Evolutionary conservation across 1,284 basidiomycete genomes (phyloP).

Genomic region (Sporisorium exsertum): DNA sequence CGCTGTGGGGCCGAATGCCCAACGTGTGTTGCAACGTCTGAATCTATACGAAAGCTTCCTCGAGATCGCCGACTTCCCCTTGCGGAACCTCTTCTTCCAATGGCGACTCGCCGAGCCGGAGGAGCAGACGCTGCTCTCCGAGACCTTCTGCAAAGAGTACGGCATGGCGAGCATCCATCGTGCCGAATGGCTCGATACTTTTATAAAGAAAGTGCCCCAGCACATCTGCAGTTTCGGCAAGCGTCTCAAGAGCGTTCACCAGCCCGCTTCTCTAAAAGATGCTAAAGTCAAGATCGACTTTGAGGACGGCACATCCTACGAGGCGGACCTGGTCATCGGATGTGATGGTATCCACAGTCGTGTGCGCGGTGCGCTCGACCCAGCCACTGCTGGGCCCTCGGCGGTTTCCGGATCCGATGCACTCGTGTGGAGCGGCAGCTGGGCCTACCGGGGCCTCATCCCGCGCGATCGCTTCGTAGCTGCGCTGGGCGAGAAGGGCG

Average conservation of each 20-base stretch:
- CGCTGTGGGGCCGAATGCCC: constrained; percentile 31
- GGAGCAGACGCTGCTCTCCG: constrained; percentile 31
- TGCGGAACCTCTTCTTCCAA: constrained; percentile 53
- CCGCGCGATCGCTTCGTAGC: constrained; percentile 50
- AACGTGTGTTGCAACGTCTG: constrained; percentile 36
- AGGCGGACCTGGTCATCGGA: constrained; percentile 64
- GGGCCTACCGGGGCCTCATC: constrained; percentile 60
- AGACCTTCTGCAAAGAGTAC: constrained; percentile 44
- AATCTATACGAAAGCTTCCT: constrained; percentile 40
- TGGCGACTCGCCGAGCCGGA: constrained; percentile 44
- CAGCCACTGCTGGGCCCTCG: constrained; percentile 22
- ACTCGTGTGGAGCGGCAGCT: constrained; percentile 60
- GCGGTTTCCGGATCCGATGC: constrained; percentile 31
- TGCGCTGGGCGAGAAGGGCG: constrained; percentile 46
- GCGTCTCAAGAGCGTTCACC: constrained; percentile 24
- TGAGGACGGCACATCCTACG: constrained; percentile 36
- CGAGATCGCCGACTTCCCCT: constrained; percentile 36
- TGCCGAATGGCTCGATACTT: constrained; percentile 47
- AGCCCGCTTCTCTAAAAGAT: constrained; percentile 1
- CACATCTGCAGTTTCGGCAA: constrained; percentile 50
- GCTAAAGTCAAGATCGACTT: constrained; percentile 29
- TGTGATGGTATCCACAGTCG: constrained; percentile 66
- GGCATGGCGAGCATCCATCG: constrained; percentile 52
- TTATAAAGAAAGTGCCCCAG: constrained; percentile 29
- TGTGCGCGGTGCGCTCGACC: constrained; percentile 53